phyloP scores from a whole-genome alignment of 352 stramenopile genomes.

The Elongisporangium senticosum region DNA sequence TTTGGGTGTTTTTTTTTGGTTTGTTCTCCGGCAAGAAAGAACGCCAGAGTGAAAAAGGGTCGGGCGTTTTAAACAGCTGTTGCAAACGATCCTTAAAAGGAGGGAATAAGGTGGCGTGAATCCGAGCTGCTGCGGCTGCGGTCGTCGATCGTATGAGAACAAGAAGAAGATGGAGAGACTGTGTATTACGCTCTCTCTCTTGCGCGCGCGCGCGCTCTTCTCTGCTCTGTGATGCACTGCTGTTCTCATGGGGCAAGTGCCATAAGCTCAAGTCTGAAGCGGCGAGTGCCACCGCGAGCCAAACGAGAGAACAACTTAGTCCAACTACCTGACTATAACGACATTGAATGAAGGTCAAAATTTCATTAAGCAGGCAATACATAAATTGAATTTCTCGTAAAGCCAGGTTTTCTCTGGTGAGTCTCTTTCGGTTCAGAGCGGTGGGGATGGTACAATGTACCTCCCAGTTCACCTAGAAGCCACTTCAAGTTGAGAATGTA shows the following conservation, averaged over 20 bases:
- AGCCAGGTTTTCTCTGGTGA: background rate
- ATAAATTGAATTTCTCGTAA: background rate
- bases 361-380: too few relatives aligned
- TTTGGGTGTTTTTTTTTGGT: slow-evolving; percentile 1
- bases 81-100: background rate
- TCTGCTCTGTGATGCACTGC: background rate
- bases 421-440: background rate
- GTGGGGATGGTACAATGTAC: background rate
- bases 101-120: background rate
- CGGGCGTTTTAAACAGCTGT: background rate
- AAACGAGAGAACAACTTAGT: slow-evolving; percentile 1
- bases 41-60: background rate
- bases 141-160: background rate
- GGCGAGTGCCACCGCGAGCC: background rate
- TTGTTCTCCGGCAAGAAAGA: slow-evolving; percentile 2
- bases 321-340: background rate
- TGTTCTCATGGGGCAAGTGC: background rate
- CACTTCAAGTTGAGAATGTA: slow-evolving; percentile 29
- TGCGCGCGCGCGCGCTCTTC: background rate
- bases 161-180: background rate
- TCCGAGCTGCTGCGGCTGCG: too few relatives aligned
- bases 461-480: background rate
- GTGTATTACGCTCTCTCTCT: background rate
- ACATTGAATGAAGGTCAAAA: too few relatives aligned
- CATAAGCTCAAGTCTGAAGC: background rate